Conservation (phyloP, 768 basidiomycete genomes). For the Mycena amicta region DNA sequence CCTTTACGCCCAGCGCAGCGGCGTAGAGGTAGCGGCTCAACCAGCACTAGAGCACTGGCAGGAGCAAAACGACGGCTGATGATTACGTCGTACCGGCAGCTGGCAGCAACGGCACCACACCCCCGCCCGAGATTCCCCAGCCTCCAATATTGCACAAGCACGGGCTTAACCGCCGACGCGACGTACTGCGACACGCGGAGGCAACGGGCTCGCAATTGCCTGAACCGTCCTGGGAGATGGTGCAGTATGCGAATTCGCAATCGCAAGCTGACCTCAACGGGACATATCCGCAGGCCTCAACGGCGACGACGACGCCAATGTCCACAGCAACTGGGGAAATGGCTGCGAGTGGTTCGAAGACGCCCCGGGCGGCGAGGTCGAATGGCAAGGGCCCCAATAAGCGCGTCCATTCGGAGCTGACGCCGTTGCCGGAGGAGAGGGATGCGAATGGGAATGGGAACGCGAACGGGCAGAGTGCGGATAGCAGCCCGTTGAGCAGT, state of each 20-base stretch:
- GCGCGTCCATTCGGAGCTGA: slow-evolving; percentile 45
- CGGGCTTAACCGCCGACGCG: slow-evolving; percentile 50
- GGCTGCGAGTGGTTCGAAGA: background rate
- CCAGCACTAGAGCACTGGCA: background rate
- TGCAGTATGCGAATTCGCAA: slow-evolving; percentile 39
- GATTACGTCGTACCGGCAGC: background rate
- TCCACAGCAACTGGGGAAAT: background rate
- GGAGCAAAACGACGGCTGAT: background rate
- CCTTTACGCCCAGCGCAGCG: slow-evolving; percentile 6
- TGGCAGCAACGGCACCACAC: background rate
- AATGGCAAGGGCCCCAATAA: slow-evolving; percentile 37
- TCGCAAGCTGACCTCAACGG: slow-evolving; percentile 26
- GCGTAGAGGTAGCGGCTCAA: background rate
- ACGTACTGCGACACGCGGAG: slow-evolving; percentile 49
- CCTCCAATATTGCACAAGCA: slow-evolving; percentile 24
- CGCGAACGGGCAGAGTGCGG: background rate
- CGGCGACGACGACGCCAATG: slow-evolving; percentile 3
- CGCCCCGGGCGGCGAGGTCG: background rate
- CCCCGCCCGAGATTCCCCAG: slow-evolving; percentile 22
- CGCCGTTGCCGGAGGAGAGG: slow-evolving; percentile 45
- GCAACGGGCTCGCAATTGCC: slow-evolving; percentile 42
- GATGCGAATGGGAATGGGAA: background rate
- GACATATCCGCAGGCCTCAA: slow-evolving; percentile 16
- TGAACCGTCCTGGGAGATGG: slow-evolving; percentile 63
- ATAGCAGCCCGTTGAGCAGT: slow-evolving; percentile 16